These are phyloP conservation scores for Aspergillus spinulosporus DNA, from an alignment of 2,329 filamentous ascomycete species.

Conservation along the genomic window DNA sequence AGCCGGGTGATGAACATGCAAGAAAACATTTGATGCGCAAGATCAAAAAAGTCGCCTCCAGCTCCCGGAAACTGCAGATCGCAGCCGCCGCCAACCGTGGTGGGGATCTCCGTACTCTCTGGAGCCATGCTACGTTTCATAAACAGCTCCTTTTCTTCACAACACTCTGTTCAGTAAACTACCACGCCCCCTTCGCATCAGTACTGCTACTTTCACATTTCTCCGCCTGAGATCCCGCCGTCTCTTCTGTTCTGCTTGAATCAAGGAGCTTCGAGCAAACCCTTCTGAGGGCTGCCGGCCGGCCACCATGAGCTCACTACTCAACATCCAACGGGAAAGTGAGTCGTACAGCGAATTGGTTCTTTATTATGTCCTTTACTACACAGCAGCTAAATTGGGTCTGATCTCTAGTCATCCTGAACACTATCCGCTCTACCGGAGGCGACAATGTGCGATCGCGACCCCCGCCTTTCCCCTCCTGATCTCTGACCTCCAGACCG, in stretches of 20 bases:
- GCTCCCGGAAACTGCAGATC: slow-evolving; percentile 6
- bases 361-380: neutral
- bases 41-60: slow-evolving; percentile 8
- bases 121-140: slow-evolving; percentile 27
- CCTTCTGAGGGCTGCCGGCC: slow-evolving; percentile 34
- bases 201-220: neutral
- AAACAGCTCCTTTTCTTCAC: slow-evolving; percentile 18
- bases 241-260: slow-evolving; percentile 15
- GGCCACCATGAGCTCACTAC: slow-evolving; percentile 77
- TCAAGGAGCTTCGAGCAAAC: slow-evolving; percentile 17
- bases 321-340: slow-evolving; percentile 81
- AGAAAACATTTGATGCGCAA: neutral
- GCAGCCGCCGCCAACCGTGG: slow-evolving; percentile 15
- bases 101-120: slow-evolving; percentile 20
- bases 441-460: slow-evolving; percentile 68
- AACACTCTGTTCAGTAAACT: slow-evolving; percentile 1
- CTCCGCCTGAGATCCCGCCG: slow-evolving; percentile 4
- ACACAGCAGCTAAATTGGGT: neutral
- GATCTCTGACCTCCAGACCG: slow-evolving; percentile 19
- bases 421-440: slow-evolving; percentile 74
- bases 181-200: neutral
- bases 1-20: neutral
- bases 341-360: slow-evolving; percentile 31
- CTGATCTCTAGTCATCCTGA: slow-evolving; percentile 63
- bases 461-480: slow-evolving; percentile 27